These are phyloP conservation scores for Salvia rosmarinus DNA, from an alignment of 257 asterid species.

Conservation along the genomic window DNA sequence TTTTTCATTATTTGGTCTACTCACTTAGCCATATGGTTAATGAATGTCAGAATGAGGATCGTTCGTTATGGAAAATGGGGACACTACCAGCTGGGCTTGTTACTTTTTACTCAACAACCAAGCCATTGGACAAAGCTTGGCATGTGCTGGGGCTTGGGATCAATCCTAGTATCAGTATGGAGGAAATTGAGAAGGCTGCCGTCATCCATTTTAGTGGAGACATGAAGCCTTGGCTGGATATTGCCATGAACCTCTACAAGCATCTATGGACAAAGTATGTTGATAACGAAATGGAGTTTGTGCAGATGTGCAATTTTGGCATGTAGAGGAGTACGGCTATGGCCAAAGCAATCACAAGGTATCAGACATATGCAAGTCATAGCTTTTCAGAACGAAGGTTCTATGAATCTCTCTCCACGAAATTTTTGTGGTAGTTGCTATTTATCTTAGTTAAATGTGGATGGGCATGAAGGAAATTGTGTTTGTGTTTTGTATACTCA, in stretches of 20 bases:
- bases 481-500: slow-evolving; percentile 31
- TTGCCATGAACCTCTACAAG: slow-evolving; percentile 91
- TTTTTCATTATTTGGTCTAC: background rate
- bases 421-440: slow-evolving; percentile 40
- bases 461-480: slow-evolving; percentile 26
- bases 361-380: slow-evolving; percentile 32
- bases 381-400: slow-evolving; percentile 50
- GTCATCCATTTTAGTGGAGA: slow-evolving; percentile 94
- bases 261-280: slow-evolving; percentile 93
- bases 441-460: slow-evolving; percentile 32
- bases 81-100: slow-evolving; percentile 86
- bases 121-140: slow-evolving; percentile 91
- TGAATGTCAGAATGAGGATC: slow-evolving; percentile 73
- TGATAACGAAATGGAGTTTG: slow-evolving; percentile 86
- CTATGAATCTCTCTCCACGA: slow-evolving; percentile 36
- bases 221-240: slow-evolving; percentile 99
- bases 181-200: slow-evolving; percentile 88
- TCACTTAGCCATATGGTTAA: slow-evolving; percentile 9
- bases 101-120: slow-evolving; percentile 79
- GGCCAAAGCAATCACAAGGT: slow-evolving; percentile 35
- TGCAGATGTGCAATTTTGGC: slow-evolving; percentile 99
- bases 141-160: slow-evolving; percentile 88
- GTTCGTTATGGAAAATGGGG: slow-evolving; percentile 76
- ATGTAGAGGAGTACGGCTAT: slow-evolving; percentile 50
- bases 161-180: slow-evolving; percentile 95